phyloP scores from a whole-genome alignment of 345 rosid genomes.

The Sonneratia caseolaris region DNA sequence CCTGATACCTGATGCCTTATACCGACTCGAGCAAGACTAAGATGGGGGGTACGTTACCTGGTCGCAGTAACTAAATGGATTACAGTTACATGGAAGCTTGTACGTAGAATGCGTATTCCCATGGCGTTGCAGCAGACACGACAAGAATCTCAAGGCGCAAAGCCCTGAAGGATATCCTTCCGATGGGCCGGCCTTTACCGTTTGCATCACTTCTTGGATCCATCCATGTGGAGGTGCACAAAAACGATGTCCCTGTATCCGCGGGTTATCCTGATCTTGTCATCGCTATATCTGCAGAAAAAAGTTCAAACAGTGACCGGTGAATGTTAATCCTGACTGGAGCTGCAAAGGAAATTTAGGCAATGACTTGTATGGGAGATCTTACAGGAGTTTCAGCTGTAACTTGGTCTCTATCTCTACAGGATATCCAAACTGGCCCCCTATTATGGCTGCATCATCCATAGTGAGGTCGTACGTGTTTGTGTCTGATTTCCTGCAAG shows the following conservation, averaged over 20 bases:
- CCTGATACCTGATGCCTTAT: neutral
- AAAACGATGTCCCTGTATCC: constrained; percentile 58
- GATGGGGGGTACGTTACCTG: neutral
- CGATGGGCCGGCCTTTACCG: neutral
- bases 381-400: constrained; percentile 59
- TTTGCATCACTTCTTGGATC: constrained; percentile 9
- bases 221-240: constrained; percentile 40
- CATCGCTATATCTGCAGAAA: constrained; percentile 57
- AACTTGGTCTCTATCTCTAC: constrained; percentile 57
- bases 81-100: neutral
- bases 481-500: constrained; percentile 40
- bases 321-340: neutral
- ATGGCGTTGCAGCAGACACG: neutral
- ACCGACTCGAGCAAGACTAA: neutral
- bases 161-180: neutral
- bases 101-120: neutral
- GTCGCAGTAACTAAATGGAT: neutral
- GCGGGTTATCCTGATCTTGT: constrained; percentile 59
- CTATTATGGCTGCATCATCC: constrained; percentile 83
- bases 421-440: constrained; percentile 67
- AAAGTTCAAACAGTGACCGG: neutral
- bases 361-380: constrained; percentile 4
- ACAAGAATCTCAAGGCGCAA: neutral
- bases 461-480: constrained; percentile 42
- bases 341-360: neutral